Conservation (phyloP, 352 stramenopile species). For the Globisporangium solare region DNA sequence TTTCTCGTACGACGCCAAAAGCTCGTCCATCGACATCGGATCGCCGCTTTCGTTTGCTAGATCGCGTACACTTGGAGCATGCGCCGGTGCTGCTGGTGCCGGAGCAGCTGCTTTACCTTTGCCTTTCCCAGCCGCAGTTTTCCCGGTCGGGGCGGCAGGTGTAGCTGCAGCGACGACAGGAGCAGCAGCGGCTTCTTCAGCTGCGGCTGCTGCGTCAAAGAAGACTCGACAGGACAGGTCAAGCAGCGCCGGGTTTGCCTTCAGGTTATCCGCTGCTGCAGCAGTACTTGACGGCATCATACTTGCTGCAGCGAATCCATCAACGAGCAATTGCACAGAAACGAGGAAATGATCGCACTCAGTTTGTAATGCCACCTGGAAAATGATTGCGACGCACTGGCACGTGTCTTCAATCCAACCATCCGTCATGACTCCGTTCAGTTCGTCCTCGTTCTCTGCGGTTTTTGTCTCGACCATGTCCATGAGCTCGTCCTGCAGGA, state of each 20-base stretch:
- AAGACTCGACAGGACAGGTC: constrained; percentile 40
- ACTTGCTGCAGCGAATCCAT: constrained; percentile 47
- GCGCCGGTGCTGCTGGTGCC: constrained; percentile 11
- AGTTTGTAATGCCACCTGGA: constrained; percentile 53
- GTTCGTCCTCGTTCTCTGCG: constrained; percentile 37
- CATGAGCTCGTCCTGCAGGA: constrained; percentile 63
- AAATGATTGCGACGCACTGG: constrained; percentile 35
- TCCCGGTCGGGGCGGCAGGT: neutral
- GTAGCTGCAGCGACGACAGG: constrained; percentile 10
- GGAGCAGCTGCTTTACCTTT: constrained; percentile 20
- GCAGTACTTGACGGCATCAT: constrained; percentile 24
- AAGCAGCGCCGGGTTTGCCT: constrained; percentile 16
- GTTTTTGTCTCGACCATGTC: constrained; percentile 38
- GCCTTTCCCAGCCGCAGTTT: neutral
- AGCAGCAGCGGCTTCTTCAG: constrained; percentile 12
- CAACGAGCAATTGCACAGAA: constrained; percentile 49
- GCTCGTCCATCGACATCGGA: constrained; percentile 26
- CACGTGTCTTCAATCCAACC: constrained; percentile 57
- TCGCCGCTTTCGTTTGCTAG: constrained; percentile 16
- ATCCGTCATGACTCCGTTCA: constrained; percentile 37
- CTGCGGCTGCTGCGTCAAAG: constrained; percentile 23
- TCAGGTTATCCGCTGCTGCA: constrained; percentile 28
- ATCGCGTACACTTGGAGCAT: constrained; percentile 13
- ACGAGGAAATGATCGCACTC: constrained; percentile 72
- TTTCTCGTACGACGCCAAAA: constrained; percentile 39